A percentile compares a stretch with the other conserved stretches of the same genome.
phyloP scores from a whole-genome alignment of 2,329 filamentous ascomycete species.

The Coleophoma cylindrospora region DNA sequence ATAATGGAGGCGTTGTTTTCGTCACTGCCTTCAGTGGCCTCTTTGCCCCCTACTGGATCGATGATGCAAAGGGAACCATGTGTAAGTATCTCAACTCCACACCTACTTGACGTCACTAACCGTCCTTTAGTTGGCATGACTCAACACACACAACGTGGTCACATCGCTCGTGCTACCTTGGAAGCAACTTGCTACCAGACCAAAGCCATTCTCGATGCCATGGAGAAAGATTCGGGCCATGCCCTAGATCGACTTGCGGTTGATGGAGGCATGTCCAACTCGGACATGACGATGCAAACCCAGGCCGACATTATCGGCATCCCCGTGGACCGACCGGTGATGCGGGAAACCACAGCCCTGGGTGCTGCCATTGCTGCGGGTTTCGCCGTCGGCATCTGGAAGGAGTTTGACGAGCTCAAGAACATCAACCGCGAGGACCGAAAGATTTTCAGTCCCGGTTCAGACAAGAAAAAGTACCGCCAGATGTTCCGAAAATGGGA shows the following conservation, averaged over 20 bases:
- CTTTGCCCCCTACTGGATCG: conserved; percentile 73
- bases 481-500: conserved; percentile 68
- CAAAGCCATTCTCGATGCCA: conserved; percentile 67
- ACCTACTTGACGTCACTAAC: background rate
- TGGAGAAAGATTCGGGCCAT: conserved; percentile 66
- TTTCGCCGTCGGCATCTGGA: conserved; percentile 72
- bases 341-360: conserved; percentile 80
- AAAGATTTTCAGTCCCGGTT: conserved; percentile 63
- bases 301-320: conserved; percentile 79
- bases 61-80: conserved; percentile 68
- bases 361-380: conserved; percentile 79
- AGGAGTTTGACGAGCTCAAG: conserved; percentile 66
- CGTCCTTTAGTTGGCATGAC: conserved; percentile 54
- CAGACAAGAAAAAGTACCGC: conserved; percentile 51
- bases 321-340: conserved; percentile 70
- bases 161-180: conserved; percentile 66
- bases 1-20: conserved; percentile 65
- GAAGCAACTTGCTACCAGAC: conserved; percentile 73
- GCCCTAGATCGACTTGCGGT: conserved; percentile 59
- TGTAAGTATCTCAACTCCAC: conserved; percentile 34
- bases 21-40: conserved; percentile 70
- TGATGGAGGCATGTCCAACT: conserved; percentile 70
- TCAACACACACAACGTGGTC: conserved; percentile 63
- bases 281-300: conserved; percentile 69
- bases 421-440: conserved; percentile 66